Conservation (phyloP, 2,329 filamentous ascomycete genomes). For the Lachnellula willkommii region DNA sequence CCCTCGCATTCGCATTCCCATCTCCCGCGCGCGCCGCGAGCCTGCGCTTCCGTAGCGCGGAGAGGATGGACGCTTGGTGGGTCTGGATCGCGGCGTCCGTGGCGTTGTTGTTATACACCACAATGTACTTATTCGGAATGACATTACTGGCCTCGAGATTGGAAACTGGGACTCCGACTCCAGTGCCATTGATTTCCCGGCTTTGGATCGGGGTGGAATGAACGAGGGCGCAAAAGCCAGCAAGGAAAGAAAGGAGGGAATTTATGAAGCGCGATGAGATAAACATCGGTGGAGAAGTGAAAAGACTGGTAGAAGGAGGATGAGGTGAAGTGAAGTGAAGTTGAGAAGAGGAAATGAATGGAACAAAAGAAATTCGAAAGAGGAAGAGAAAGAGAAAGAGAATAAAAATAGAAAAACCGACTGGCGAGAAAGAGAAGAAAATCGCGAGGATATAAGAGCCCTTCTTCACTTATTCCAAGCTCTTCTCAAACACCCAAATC, state of each 20-base stretch:
- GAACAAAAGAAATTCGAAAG: too few relatives aligned
- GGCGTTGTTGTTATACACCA: constrained; percentile 55
- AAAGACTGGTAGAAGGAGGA: background rate
- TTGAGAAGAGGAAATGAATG: too few relatives aligned
- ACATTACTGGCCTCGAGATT: constrained; percentile 45
- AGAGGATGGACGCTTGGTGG: constrained; percentile 44
- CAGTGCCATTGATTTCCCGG: constrained; percentile 7
- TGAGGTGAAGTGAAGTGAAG: too few relatives aligned
- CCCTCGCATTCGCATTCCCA: constrained; percentile 32
- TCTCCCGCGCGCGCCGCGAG: constrained; percentile 45
- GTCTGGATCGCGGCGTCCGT: constrained; percentile 43
- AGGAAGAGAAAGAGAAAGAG: too few relatives aligned
- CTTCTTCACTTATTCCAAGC: too few relatives aligned
- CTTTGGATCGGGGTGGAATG: background rate
- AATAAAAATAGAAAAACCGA: background rate
- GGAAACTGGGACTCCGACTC: constrained; percentile 41
- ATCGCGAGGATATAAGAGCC: background rate
- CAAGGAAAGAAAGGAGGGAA: constrained; percentile 6
- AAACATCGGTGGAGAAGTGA: background rate
- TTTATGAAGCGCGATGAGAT: constrained; percentile 1
- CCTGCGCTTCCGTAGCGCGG: constrained; percentile 51
- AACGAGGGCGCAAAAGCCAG: constrained; percentile 4
- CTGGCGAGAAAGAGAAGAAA: background rate
- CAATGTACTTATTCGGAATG: constrained; percentile 55
- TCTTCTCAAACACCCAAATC: too few relatives aligned